Conservation (phyloP, 306 rosid species). For the Leucaena leucocephala region DNA sequence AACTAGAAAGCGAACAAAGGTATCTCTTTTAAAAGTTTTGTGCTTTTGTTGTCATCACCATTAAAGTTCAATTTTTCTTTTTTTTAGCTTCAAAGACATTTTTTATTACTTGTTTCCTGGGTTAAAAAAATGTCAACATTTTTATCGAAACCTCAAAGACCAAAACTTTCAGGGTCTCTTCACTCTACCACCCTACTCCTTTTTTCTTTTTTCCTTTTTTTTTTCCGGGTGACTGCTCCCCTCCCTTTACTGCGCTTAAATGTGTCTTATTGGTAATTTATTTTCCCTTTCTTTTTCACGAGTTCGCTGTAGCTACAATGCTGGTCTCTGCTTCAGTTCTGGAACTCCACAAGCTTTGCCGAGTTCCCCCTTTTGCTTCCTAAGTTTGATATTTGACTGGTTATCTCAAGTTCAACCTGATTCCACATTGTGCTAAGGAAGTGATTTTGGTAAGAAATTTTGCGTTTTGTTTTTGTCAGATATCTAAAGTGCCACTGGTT, state of each 20-base stretch:
- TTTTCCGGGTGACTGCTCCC: conserved; percentile 51
- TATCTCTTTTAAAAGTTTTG: conserved; percentile 31
- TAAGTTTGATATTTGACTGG: conserved; percentile 39
- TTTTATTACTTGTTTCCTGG: conserved; percentile 21
- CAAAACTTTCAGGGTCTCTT: conserved; percentile 58
- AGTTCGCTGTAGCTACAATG: conserved; percentile 47
- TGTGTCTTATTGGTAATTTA: conserved; percentile 49
- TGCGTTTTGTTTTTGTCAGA: conserved; percentile 46
- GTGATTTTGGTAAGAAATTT: conserved; percentile 48
- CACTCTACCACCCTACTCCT: background rate
- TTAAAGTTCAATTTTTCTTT: conserved; percentile 45
- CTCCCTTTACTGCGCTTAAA: conserved; percentile 58
- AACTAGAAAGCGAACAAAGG: conserved; percentile 41
- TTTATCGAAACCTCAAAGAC: conserved; percentile 41
- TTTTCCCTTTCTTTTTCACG: conserved; percentile 38
- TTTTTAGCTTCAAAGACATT: conserved; percentile 8
- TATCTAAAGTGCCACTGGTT: conserved; percentile 44
- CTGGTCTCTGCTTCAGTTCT: conserved; percentile 25
- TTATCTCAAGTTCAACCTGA: conserved; percentile 13
- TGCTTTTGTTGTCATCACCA: conserved; percentile 39
- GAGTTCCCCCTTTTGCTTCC: conserved; percentile 28
- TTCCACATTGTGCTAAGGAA: conserved; percentile 47
- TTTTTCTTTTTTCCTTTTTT: background rate
- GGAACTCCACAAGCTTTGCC: conserved; percentile 32
- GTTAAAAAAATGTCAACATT: conserved; percentile 25